These are phyloP conservation scores for Leccinum arenicola DNA, from an alignment of 768 basidiomycete genomes.

Conservation along the genomic window DNA sequence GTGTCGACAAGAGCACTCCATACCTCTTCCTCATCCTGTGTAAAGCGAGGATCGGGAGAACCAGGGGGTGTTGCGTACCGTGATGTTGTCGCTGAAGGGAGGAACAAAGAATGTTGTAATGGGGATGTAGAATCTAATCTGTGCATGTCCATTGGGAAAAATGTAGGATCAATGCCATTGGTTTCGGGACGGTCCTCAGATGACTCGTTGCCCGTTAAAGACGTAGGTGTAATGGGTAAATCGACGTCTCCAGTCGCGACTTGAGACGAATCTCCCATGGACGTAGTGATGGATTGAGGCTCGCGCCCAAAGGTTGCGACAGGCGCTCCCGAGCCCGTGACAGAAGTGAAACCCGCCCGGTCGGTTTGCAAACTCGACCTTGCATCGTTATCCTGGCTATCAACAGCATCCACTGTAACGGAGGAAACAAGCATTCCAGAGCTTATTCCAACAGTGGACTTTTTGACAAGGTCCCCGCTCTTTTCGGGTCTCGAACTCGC, in stretches of 20 bases:
- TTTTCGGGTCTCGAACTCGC: neutral
- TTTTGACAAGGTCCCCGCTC: neutral
- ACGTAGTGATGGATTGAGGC: neutral
- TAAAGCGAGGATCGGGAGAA: neutral
- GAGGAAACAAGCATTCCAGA: neutral
- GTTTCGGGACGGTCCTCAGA: neutral
- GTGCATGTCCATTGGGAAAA: neutral
- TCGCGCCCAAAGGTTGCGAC: neutral
- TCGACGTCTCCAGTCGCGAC: neutral
- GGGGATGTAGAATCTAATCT: slow-evolving; percentile 2
- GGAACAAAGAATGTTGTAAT: neutral
- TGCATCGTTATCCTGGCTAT: neutral
- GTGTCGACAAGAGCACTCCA: slow-evolving; percentile 17
- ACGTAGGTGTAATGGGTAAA: neutral
- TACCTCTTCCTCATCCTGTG: slow-evolving; percentile 24
- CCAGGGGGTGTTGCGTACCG: slow-evolving; percentile 13
- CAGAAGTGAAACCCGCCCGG: neutral
- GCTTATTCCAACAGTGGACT: neutral
- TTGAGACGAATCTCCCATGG: neutral
- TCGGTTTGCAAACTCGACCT: neutral
- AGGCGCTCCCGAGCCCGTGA: neutral
- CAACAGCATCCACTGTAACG: neutral
- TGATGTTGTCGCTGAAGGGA: neutral
- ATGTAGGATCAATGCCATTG: neutral
- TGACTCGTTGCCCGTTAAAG: neutral